Evolutionary conservation across 176 grass and related monocot species (phyloP).

Genomic region (Raddia guianensis): DNA sequence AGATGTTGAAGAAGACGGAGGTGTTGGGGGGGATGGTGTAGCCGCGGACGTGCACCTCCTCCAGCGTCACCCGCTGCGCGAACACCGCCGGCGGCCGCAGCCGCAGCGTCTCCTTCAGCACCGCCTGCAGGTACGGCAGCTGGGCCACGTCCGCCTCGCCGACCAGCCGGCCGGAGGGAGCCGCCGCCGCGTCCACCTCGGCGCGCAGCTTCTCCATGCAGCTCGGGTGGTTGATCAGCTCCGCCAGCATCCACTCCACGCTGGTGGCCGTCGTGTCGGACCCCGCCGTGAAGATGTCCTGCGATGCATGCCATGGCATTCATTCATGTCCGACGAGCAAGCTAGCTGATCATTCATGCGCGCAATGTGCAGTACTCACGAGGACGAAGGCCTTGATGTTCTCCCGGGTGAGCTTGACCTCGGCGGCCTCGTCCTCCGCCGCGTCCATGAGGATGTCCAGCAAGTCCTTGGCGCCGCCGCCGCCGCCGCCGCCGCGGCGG

Average conservation of each 20-base stretch:
- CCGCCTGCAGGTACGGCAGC: constrained; percentile 62
- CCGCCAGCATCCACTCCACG: constrained; percentile 64
- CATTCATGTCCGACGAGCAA: no score
- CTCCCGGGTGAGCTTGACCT: constrained; percentile 59
- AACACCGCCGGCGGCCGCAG: constrained; percentile 50
- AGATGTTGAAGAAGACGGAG: constrained; percentile 56
- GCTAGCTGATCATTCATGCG: no score
- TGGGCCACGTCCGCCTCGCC: constrained; percentile 44
- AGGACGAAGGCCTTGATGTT: constrained; percentile 79
- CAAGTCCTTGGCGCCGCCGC: constrained; percentile 39
- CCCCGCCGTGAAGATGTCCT: constrained; percentile 64
- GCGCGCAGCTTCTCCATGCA: constrained; percentile 24
- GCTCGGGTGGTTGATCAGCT: constrained; percentile 53
- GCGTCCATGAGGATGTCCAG: constrained; percentile 65
- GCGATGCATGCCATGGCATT: background rate
- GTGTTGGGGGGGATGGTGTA: constrained; percentile 59
- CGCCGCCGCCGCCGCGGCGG: no score
- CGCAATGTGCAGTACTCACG: background rate
- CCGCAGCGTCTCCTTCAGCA: constrained; percentile 58
- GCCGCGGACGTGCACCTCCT: constrained; percentile 44
- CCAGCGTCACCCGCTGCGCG: constrained; percentile 45
- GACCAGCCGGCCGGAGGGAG: constrained; percentile 25
- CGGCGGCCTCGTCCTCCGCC: constrained; percentile 44
- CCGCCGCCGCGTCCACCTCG: constrained; percentile 53
- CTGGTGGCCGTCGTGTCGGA: constrained; percentile 51